Evolutionary conservation across 179 eudicot species (phyloP).

Genomic region (Beta lomatogona): DNA sequence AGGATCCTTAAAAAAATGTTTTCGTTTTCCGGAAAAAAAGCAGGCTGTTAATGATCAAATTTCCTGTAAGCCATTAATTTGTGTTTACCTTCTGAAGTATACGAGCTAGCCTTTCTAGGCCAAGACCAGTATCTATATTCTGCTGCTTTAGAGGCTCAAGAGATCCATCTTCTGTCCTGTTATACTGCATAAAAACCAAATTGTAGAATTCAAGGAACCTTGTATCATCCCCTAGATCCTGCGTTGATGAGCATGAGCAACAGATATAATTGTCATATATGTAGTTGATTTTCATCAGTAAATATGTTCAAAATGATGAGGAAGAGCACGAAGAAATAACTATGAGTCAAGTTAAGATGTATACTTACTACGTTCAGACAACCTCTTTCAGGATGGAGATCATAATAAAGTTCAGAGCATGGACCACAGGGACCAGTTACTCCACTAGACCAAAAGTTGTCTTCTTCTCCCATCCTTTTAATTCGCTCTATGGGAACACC

Average conservation of each 20-base stretch:
- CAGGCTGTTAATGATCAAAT: constrained; percentile 4
- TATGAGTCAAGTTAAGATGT: constrained; percentile 16
- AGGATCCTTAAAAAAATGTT: not conserved
- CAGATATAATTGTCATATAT: constrained; percentile 7
- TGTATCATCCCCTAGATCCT: constrained; percentile 94
- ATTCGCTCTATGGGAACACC: constrained; percentile 84
- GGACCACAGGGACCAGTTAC: constrained; percentile 98
- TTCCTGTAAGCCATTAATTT: not conserved
- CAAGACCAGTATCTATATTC: constrained; percentile 97
- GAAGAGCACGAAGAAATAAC: constrained; percentile 16
- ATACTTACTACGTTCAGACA: constrained; percentile 66
- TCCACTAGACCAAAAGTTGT: constrained; percentile 99
- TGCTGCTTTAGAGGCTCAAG: constrained; percentile 84
- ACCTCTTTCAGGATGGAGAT: constrained; percentile 94
- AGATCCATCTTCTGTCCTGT: constrained; percentile 78
- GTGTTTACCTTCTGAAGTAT: constrained; percentile 84
- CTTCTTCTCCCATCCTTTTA: constrained; percentile 90
- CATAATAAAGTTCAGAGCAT: constrained; percentile 93
- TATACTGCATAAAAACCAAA: constrained; percentile 96
- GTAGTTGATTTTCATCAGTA: not conserved
- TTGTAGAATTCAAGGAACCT: constrained; percentile 98
- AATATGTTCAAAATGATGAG: not conserved
- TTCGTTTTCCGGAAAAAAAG: not conserved
- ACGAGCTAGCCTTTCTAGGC: constrained; percentile 92
- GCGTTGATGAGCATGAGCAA: constrained; percentile 24